A percentile compares a stretch with the other conserved stretches of the same genome.
Conservation (phyloP, 306 rosid species). For the Fragaria nilgerrensis region DNA sequence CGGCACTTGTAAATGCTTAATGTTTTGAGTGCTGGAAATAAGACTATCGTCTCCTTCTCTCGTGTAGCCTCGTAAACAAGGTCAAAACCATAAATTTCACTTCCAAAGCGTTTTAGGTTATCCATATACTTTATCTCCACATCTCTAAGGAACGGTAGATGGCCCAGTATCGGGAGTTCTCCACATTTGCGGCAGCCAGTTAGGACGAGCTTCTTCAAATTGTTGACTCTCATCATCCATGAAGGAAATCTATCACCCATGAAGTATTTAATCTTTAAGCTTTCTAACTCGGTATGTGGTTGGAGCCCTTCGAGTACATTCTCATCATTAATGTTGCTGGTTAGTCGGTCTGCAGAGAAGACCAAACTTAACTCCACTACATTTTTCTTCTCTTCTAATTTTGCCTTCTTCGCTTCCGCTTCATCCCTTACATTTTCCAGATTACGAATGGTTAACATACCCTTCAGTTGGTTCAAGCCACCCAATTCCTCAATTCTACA, state of each 20-base stretch:
- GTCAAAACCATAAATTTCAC: no score
- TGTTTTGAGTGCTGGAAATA: no score
- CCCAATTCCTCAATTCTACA: no score
- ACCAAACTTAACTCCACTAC: no score
- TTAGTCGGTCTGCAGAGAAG: no score
- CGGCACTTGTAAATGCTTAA: neutral
- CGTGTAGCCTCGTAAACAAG: no score
- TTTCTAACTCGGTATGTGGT: neutral
- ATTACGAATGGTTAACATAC: neutral
- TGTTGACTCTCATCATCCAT: no score
- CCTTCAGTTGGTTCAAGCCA: neutral
- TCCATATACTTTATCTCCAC: accelerated
- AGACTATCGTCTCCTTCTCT: no score
- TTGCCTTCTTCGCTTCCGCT: neutral
- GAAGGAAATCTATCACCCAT: neutral
- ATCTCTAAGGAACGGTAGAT: neutral
- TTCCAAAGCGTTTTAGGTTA: neutral
- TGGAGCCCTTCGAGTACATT: neutral
- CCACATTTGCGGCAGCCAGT: accelerated
- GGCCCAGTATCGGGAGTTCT: neutral
- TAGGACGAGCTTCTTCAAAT: no score
- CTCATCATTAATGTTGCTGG: neutral
- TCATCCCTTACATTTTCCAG: neutral
- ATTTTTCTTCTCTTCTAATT: neutral
- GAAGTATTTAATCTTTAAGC: neutral